phyloP scores from a whole-genome alignment of 2,329 filamentous ascomycete species.

The Aaosphaeria arxii region DNA sequence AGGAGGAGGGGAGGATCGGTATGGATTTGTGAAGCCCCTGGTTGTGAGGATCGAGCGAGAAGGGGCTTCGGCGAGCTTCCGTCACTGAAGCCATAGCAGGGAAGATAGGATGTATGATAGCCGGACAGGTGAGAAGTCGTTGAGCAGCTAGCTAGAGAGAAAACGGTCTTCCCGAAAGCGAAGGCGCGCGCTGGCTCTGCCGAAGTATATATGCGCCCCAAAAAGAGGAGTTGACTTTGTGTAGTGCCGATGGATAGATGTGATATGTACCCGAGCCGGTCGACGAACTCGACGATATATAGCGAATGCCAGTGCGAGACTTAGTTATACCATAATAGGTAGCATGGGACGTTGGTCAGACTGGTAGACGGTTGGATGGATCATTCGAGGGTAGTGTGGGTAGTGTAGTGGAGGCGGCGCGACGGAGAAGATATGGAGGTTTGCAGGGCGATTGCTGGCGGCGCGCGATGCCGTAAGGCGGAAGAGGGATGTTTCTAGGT shows the following conservation, averaged over 20 bases:
- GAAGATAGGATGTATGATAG: not conserved
- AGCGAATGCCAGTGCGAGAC: not conserved
- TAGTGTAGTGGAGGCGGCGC: not conserved
- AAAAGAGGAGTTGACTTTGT: not conserved
- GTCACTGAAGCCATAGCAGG: slow-evolving; percentile 43
- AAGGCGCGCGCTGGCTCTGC: not conserved
- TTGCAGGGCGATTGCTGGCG: slow-evolving; percentile 3
- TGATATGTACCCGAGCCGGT: no score
- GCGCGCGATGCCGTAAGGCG: no score
- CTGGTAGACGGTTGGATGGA: slow-evolving; percentile 2
- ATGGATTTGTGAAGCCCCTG: slow-evolving; percentile 49
- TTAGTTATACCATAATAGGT: slow-evolving; percentile 10
- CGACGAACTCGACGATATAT: not conserved
- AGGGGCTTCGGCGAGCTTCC: slow-evolving; percentile 46
- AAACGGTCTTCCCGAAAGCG: slow-evolving; percentile 1
- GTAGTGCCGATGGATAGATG: not conserved
- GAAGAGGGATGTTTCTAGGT: not conserved
- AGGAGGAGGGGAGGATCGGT: slow-evolving; percentile 50
- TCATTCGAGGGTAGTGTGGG: slow-evolving; percentile 4
- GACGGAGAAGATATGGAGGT: slow-evolving; percentile 1
- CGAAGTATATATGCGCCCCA: not conserved
- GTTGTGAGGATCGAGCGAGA: slow-evolving; percentile 41
- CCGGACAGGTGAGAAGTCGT: slow-evolving; percentile 3
- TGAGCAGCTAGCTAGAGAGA: not conserved
- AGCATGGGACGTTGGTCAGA: slow-evolving; percentile 2